Evolutionary conservation across 345 rosid species (phyloP).

Genomic region (Pseudoturritis turrita): DNA sequence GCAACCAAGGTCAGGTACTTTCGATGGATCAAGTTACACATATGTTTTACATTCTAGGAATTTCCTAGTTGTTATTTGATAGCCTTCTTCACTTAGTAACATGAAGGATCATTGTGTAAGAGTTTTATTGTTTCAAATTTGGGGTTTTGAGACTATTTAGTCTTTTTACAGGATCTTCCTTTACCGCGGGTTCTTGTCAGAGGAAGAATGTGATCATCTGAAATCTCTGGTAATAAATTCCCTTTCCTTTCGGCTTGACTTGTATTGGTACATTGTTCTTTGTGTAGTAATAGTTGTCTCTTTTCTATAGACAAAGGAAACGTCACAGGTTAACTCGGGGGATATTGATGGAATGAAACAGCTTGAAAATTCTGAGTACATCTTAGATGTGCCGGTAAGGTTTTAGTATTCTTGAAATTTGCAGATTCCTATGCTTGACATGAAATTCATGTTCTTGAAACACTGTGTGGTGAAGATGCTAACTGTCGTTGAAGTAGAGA

Average conservation of each 20-base stretch:
- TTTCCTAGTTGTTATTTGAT: neutral
- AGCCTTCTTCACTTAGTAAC: neutral
- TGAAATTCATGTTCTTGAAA: neutral
- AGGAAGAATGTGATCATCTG: slow-evolving; percentile 79
- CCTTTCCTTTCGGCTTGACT: neutral
- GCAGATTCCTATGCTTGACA: neutral
- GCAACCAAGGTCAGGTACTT: slow-evolving; percentile 97
- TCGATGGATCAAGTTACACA: neutral
- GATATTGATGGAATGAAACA: slow-evolving; percentile 28
- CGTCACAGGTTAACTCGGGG: slow-evolving; percentile 21
- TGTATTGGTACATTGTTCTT: neutral
- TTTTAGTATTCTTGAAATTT: neutral
- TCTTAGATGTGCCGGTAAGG: slow-evolving; percentile 17
- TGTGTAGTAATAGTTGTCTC: neutral
- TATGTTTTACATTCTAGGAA: neutral
- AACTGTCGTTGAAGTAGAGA: neutral
- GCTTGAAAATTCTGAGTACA: slow-evolving; percentile 33
- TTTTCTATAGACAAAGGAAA: neutral
- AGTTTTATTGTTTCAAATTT: neutral
- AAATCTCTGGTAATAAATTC: slow-evolving; percentile 56
- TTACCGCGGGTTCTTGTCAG: slow-evolving; percentile 57
- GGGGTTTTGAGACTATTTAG: slow-evolving; percentile 25
- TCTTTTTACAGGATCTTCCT: slow-evolving; percentile 60
- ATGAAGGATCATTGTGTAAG: neutral
- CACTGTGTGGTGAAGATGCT: neutral